Evolutionary conservation across 1,139 yeast species (phyloP).

Genomic region (Zygosaccharomyces sapae): DNA sequence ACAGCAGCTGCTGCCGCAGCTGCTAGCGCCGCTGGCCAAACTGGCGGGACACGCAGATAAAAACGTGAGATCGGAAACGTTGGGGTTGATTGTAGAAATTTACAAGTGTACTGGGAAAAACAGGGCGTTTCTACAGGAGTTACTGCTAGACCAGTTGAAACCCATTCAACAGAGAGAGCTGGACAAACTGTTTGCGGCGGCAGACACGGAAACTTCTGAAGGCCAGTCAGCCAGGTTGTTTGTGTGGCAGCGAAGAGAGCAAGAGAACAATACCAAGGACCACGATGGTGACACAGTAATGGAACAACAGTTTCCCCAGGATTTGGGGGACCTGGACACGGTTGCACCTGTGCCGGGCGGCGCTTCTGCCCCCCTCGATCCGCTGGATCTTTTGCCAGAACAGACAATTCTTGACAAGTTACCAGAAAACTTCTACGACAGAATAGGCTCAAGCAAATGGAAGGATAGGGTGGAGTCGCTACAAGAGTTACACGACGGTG

Average conservation of each 20-base stretch:
- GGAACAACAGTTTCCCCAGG: constrained; percentile 31
- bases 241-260: constrained; percentile 24
- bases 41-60: constrained; percentile 84
- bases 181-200: constrained; percentile 59
- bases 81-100: constrained; percentile 62
- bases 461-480: constrained; percentile 86
- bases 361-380: constrained; percentile 39
- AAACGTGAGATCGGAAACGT: constrained; percentile 78
- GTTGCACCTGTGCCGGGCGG: no score
- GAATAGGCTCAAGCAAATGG: constrained; percentile 71
- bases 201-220: constrained; percentile 18
- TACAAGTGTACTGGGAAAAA: constrained; percentile 74
- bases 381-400: constrained; percentile 52
- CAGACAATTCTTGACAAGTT: constrained; percentile 61
- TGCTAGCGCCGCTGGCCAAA: constrained; percentile 47
- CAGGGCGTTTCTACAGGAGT: constrained; percentile 42
- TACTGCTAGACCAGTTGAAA: constrained; percentile 68
- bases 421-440: constrained; percentile 56
- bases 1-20: constrained; percentile 49
- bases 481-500: constrained; percentile 55
- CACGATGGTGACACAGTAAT: constrained; percentile 44
- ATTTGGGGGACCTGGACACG: no score
- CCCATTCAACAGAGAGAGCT: constrained; percentile 92
- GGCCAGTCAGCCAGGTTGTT: constrained; percentile 24
- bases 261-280: constrained; percentile 26